Conservation (phyloP, 371 early-diverging fungal species). For the Dichotomocladium elegans region DNA sequence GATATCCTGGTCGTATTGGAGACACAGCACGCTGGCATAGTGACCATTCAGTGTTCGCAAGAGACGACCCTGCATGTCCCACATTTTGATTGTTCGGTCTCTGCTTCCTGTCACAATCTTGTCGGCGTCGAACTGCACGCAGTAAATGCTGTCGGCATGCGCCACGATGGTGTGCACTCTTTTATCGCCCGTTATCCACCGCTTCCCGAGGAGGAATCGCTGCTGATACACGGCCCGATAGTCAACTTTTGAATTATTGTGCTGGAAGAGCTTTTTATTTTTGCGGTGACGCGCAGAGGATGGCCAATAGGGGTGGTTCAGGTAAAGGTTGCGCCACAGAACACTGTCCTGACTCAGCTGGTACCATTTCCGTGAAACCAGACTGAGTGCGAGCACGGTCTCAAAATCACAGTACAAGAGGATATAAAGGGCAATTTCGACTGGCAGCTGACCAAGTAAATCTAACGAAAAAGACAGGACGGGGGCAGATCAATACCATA, state of each 20-base stretch:
- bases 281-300: neutral
- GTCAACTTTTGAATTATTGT: constrained; percentile 1
- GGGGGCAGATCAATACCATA: neutral
- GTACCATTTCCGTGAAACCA: constrained; percentile 13
- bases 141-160: constrained; percentile 93
- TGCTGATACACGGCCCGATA: constrained; percentile 16
- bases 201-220: constrained; percentile 8
- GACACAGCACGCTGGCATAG: constrained; percentile 82
- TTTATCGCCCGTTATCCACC: constrained; percentile 37
- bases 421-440: constrained; percentile 14
- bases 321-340: constrained; percentile 17
- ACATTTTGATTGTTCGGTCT: constrained; percentile 76
- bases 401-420: constrained; percentile 14
- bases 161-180: constrained; percentile 49
- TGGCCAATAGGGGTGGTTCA: constrained; percentile 8
- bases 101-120: constrained; percentile 90
- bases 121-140: constrained; percentile 83
- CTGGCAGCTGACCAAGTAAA: constrained; percentile 1
- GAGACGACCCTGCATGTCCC: constrained; percentile 66
- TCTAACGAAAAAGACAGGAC: constrained; percentile 3
- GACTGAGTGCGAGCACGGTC: constrained; percentile 6
- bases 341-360: constrained; percentile 9
- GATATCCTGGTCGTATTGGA: constrained; percentile 76
- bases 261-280: neutral
- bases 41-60: constrained; percentile 81